Percentiles rank a stretch among this genome's conserved stretches.
Evolutionary conservation across 225 moss, liverwort and hornwort genomes (phyloP).

Genomic region (Bryum argenteum): DNA sequence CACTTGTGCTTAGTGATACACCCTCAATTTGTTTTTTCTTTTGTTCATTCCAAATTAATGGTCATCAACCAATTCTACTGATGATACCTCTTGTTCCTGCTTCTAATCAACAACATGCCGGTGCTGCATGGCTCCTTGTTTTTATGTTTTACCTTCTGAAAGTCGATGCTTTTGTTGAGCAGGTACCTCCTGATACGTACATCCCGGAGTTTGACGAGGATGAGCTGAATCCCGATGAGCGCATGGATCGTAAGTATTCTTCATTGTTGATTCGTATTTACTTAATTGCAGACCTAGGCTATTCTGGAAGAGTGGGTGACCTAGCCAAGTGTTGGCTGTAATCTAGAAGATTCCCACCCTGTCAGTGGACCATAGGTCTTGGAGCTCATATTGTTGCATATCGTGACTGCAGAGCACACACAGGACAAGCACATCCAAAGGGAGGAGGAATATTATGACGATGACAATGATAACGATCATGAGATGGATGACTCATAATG

Average conservation of each 20-base stretch:
- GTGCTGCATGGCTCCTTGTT: not conserved
- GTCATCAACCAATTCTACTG: not conserved
- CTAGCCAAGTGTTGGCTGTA: no score
- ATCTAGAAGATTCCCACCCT: no score
- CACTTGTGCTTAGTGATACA: not conserved
- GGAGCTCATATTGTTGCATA: constrained; percentile 4
- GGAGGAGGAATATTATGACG: constrained; percentile 88
- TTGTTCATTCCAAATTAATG: no score
- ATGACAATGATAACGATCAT: constrained; percentile 91
- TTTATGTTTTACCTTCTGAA: not conserved
- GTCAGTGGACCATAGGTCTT: not conserved
- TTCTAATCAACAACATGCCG: not conserved
- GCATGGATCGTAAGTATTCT: constrained; percentile 81
- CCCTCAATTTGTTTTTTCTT: not conserved
- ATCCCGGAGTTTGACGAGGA: constrained; percentile 94
- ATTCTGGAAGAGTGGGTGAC: no score
- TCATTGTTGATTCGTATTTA: not conserved
- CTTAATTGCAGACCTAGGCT: not conserved
- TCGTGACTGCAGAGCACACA: constrained; percentile 67
- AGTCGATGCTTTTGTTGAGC: constrained; percentile 17
- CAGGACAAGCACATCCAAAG: constrained; percentile 89
- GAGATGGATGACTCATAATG: constrained; percentile 63
- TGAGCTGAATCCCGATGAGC: constrained; percentile 86
- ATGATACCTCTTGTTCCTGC: not conserved
- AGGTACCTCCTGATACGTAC: constrained; percentile 94